phyloP scores from a whole-genome alignment of 805 yeast genomes.

The Candida silvicultrix region DNA sequence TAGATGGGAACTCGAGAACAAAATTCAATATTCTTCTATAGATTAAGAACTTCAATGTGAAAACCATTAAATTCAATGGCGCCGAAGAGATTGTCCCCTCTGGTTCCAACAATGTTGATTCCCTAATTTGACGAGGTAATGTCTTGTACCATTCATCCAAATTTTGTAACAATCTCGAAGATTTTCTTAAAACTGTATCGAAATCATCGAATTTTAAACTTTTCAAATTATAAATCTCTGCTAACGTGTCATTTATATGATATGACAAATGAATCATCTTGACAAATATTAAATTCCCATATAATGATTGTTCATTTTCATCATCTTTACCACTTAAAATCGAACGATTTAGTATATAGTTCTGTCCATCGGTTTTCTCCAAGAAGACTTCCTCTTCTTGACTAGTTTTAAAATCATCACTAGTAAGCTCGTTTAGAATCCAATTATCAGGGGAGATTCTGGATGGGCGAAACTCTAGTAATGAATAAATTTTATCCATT shows the following conservation, averaged over 20 bases:
- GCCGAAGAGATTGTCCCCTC: conserved; percentile 13
- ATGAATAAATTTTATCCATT: conserved; percentile 21
- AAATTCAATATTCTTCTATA: conserved; percentile 19
- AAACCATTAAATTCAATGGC: conserved; percentile 18
- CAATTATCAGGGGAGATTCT: conserved; percentile 20
- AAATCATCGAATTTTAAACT: conserved; percentile 20
- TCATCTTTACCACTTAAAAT: neutral
- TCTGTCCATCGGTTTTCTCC: conserved; percentile 9
- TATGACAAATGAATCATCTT: conserved; percentile 20
- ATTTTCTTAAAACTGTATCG: conserved; percentile 12
- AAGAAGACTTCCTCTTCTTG: conserved; percentile 14
- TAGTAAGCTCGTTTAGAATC: conserved; percentile 14
- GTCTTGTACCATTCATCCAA: conserved; percentile 18
- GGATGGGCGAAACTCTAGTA: conserved; percentile 22
- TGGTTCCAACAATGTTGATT: conserved; percentile 3
- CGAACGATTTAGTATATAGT: conserved; percentile 7
- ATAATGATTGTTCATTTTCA: conserved; percentile 3
- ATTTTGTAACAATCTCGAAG: conserved; percentile 8
- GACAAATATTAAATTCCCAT: conserved; percentile 19
- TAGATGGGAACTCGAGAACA: conserved; percentile 13
- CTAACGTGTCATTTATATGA: conserved; percentile 17
- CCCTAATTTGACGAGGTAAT: conserved; percentile 13
- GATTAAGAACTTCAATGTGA: conserved; percentile 14
- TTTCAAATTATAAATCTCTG: conserved; percentile 18
- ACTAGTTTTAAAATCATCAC: conserved; percentile 17